Conservation (phyloP, 768 basidiomycete genomes). For the Crassisporium funariophilum region DNA sequence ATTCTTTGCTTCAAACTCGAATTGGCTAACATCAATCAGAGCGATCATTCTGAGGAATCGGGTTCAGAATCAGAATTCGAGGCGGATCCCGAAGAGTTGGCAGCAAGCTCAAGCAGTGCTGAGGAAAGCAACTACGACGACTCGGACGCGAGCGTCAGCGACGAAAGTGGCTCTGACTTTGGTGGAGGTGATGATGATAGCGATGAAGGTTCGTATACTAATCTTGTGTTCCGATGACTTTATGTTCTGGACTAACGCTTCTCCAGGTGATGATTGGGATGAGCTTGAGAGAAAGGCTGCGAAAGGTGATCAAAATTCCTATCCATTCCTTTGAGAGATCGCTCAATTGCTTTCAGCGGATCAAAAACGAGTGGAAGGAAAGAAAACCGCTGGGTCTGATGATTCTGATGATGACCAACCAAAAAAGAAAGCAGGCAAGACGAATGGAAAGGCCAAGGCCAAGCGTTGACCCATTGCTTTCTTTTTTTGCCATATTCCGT, state of each 20-base stretch:
- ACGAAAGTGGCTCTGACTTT: constrained; percentile 69
- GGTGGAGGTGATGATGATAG: constrained; percentile 53
- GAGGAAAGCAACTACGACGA: constrained; percentile 74
- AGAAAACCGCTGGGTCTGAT: constrained; percentile 48
- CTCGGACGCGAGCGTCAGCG: constrained; percentile 62
- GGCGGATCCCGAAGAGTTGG: constrained; percentile 56
- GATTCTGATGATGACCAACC: constrained; percentile 52
- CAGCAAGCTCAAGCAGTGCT: constrained; percentile 55
- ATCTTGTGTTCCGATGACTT: too few relatives aligned
- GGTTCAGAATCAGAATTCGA: constrained; percentile 56
- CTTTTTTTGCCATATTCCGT: neutral
- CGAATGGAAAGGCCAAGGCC: constrained; percentile 45
- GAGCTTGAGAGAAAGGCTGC: constrained; percentile 91
- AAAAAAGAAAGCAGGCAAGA: constrained; percentile 48
- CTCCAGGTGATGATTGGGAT: constrained; percentile 96
- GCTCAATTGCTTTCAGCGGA: constrained; percentile 41
- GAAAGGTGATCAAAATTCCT: constrained; percentile 53
- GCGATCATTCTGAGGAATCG: constrained; percentile 44
- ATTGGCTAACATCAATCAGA: constrained; percentile 26
- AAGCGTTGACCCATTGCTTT: constrained; percentile 23
- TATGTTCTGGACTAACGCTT: constrained; percentile 8
- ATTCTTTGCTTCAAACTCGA: neutral
- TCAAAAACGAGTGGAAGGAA: constrained; percentile 46
- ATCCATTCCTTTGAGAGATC: constrained; percentile 8
- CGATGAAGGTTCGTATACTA: constrained; percentile 53